Conservation (phyloP, 2,329 filamentous ascomycete species). For the Penicillium capsulatum region DNA sequence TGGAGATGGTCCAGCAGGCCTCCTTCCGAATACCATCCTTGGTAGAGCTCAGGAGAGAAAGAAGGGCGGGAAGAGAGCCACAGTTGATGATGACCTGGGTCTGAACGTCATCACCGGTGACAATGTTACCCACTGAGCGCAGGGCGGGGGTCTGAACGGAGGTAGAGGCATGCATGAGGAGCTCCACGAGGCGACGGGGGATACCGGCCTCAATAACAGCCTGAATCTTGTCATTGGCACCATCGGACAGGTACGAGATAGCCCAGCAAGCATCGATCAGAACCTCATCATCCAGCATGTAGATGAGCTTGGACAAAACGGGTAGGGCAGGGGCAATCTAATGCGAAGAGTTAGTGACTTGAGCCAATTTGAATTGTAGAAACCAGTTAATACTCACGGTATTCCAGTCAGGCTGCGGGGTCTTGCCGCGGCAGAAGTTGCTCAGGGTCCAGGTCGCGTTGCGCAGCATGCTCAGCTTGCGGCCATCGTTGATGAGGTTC, state of each 20-base stretch:
- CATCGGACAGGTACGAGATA: slow-evolving; percentile 96
- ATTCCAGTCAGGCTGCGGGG: slow-evolving; percentile 94
- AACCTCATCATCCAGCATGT: slow-evolving; percentile 96
- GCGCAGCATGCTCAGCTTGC: slow-evolving; percentile 97
- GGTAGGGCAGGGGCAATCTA: slow-evolving; percentile 84
- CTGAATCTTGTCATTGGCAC: slow-evolving; percentile 98
- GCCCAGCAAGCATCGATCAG: slow-evolving; percentile 99
- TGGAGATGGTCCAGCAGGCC: slow-evolving; percentile 99
- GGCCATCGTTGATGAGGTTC: slow-evolving; percentile 86
- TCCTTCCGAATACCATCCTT: slow-evolving; percentile 99
- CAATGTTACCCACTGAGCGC: slow-evolving; percentile 96
- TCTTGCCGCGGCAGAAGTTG: slow-evolving; percentile 99
- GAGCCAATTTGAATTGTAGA: background rate
- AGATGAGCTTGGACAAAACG: slow-evolving; percentile 93
- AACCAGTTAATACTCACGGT: slow-evolving; percentile 61
- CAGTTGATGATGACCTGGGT: slow-evolving; percentile 99
- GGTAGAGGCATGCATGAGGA: slow-evolving; percentile 96
- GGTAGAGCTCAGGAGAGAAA: slow-evolving; percentile 89
- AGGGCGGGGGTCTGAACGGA: slow-evolving; percentile 97
- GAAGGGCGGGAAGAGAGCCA: slow-evolving; percentile 82
- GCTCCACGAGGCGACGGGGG: slow-evolving; percentile 88
- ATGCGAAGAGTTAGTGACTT: slow-evolving; percentile 6
- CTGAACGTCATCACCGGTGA: slow-evolving; percentile 96
- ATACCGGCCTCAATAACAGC: slow-evolving; percentile 98
- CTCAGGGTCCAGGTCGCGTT: slow-evolving; percentile 99